phyloP scores from a whole-genome alignment of 1,139 yeast species.

The Zygosaccharomyces sapae region DNA sequence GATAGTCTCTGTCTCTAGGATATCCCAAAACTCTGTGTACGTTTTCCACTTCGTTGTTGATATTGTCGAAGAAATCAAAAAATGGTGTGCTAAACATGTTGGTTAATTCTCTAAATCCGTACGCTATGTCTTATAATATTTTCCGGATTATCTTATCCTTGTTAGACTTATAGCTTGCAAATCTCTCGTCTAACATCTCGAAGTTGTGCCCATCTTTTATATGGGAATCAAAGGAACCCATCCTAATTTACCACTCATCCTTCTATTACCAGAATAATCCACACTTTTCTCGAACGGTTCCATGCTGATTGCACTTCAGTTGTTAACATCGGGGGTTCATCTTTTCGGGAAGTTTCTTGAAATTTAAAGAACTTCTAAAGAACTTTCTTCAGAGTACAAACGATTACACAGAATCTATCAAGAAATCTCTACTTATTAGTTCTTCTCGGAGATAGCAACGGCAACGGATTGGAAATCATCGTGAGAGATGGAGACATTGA shows the following conservation, averaged over 20 bases:
- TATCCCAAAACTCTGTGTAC: not conserved
- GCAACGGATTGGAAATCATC: slow-evolving; percentile 97
- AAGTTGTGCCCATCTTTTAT: not conserved
- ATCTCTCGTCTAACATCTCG: no score
- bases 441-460: slow-evolving; percentile 67
- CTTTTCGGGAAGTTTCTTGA: not conserved
- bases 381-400: no score
- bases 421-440: slow-evolving; percentile 7
- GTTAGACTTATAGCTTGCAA: no score
- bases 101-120: no score
- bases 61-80: slow-evolving; percentile 1
- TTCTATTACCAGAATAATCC: not conserved
- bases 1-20: not conserved
- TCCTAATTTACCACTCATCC: not conserved
- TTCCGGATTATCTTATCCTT: no score
- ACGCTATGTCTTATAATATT: no score
- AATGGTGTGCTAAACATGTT: not conserved
- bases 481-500: slow-evolving; percentile 88
- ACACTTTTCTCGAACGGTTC: not conserved
- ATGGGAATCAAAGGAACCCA: not conserved
- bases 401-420: not conserved
- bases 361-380: not conserved
- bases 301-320: no score
- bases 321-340: not conserved
- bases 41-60: slow-evolving; percentile 1